A percentile compares a stretch with the other conserved stretches of the same genome.
Evolutionary conservation across 2,329 filamentous ascomycete species (phyloP).

Genomic region (Ophiostoma fasciatum): DNA sequence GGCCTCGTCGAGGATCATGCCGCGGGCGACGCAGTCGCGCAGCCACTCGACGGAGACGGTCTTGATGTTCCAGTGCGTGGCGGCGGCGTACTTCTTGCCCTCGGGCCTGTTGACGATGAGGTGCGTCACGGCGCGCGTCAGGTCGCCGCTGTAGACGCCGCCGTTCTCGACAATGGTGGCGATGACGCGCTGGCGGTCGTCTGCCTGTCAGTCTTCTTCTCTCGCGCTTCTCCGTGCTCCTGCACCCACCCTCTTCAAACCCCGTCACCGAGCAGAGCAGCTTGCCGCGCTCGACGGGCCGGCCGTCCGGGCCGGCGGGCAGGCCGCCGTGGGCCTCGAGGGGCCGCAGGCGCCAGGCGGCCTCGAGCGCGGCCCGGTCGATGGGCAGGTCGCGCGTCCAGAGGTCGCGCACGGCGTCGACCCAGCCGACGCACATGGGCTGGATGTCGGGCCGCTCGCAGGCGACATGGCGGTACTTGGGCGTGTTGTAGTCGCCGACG

Average conservation of each 20-base stretch:
- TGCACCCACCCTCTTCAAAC: constrained; percentile 34
- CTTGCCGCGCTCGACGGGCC: constrained; percentile 21
- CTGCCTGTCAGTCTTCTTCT: constrained; percentile 23
- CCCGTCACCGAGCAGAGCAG: constrained; percentile 42
- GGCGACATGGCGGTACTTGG: constrained; percentile 92
- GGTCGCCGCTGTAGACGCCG: constrained; percentile 72
- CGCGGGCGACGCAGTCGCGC: constrained; percentile 63
- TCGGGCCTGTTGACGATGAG: constrained; percentile 65
- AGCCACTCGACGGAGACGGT: constrained; percentile 79
- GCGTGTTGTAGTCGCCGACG: constrained; percentile 75
- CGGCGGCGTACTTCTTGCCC: constrained; percentile 82
- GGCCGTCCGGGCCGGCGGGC: constrained; percentile 15
- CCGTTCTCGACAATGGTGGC: constrained; percentile 54
- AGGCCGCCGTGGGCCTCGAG: constrained; percentile 40
- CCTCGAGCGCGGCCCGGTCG: constrained; percentile 56
- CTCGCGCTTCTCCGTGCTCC: too few species aligned
- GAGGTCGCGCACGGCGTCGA: constrained; percentile 60
- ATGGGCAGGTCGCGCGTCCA: constrained; percentile 73
- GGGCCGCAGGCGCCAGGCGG: constrained; percentile 45
- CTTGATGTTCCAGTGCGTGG: constrained; percentile 66
- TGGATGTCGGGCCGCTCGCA: constrained; percentile 75
- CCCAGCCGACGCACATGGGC: constrained; percentile 69
- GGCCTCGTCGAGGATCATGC: constrained; percentile 82
- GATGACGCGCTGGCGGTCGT: constrained; percentile 56
- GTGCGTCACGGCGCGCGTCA: constrained; percentile 77